These are phyloP conservation scores for Eucalyptus albens DNA, from an alignment of 345 rosid species.

Conservation along the genomic window DNA sequence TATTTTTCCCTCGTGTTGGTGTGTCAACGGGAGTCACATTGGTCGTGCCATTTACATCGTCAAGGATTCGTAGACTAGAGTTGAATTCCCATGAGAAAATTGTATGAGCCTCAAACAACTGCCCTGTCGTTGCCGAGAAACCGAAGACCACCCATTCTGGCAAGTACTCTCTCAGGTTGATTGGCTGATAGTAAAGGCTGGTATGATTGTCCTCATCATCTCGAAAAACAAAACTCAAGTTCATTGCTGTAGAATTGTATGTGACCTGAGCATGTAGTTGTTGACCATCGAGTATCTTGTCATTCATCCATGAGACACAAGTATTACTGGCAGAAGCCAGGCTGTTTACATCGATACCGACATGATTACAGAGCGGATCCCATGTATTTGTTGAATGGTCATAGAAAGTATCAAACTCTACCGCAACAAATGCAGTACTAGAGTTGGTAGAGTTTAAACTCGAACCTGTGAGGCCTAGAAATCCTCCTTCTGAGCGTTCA, in stretches of 20 bases:
- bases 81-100: neutral
- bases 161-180: neutral
- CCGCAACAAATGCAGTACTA: too few species aligned
- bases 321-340: rapidly evolving
- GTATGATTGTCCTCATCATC: neutral
- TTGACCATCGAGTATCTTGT: rapidly evolving
- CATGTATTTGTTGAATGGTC: neutral
- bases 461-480: neutral
- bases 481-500: rapidly evolving
- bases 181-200: neutral
- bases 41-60: neutral
- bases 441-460: rapidly evolving
- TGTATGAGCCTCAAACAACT: neutral
- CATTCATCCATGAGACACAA: neutral
- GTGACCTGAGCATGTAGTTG: neutral
- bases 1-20: neutral
- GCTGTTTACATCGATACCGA: neutral
- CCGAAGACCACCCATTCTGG: neutral
- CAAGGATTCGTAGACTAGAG: neutral
- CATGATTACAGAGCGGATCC: neutral
- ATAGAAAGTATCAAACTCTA: neutral
- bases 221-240: neutral
- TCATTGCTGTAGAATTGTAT: neutral
- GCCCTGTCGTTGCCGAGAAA: neutral
- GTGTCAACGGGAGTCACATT: neutral